Evolutionary conservation across 2,329 filamentous ascomycete genomes (phyloP), one percentile per base, ranked within the genome.

Genomic region (Penicillium oxalicum): DNA sequence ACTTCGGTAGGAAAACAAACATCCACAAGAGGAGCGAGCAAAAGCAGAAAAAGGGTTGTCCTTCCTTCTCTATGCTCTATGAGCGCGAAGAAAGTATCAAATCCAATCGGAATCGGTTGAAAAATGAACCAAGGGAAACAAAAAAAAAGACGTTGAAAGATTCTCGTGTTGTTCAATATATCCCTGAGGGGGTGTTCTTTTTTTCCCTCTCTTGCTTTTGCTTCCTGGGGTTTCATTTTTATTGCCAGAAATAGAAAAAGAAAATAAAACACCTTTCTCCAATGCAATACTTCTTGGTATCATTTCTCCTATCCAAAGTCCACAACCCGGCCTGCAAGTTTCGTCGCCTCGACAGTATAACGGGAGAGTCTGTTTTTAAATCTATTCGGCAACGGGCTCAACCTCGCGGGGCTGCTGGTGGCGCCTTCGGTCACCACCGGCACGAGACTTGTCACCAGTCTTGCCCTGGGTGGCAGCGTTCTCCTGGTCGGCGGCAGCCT

Each of bases 401-500:
- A 71, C 61, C 61, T 72, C 69, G 44, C 65, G 64, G 13, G 62
- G 54, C 49, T 62, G 55, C 50, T 62, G 64, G 40, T 59, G 56
- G 54, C 66, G 54, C 63, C 68, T 55, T 59, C 69, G 61, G 52
- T 67, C 61, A 54, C 60, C 55, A 42, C 60, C 55, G 42, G 40
- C 37, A 44, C 58, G 57, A 38, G 52, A 59, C 49, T 65, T 66
- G 45, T 57, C 61, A 33, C 59, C 58, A 48, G 59, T 64, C 47
- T 58, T 60, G 38, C 59, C 60, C 48, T 46, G 51, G 46, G 50
- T 50, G 45, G 62, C 59, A 35, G 58, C 59, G 32, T 56, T 56
- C 48, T 64, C 67, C 52, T 62, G 66, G 47, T 58, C 64, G 43
- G 56, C 67, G 49, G 71, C 73, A 89, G 88, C 59, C 84, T 84